Percentiles rank a stretch among this genome's conserved stretches.
Conservation (phyloP, 495 filamentous ascomycete genomes). For the Penicillium maclennaniae region DNA sequence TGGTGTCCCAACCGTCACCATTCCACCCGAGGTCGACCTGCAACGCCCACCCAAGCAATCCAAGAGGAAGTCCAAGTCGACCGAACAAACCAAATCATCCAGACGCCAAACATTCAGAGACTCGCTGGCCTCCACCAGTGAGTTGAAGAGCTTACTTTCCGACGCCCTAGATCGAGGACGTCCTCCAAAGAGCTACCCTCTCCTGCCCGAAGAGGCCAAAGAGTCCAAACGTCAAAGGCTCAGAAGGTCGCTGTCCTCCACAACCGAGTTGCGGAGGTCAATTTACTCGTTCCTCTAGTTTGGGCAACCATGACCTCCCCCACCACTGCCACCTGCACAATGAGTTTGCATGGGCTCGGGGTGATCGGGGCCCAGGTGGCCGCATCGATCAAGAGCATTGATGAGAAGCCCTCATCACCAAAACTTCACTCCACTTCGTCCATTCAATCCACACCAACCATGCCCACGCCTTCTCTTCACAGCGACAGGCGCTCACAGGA, state of each 20-base stretch:
- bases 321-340: conserved; percentile 1
- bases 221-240: conserved; percentile 7
- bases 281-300: conserved; percentile 14
- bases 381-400: conserved; percentile 24
- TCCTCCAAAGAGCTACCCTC: neutral
- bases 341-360: conserved; percentile 31
- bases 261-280: conserved; percentile 4
- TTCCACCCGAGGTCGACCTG: conserved; percentile 15
- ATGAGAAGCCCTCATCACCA: conserved; percentile 19
- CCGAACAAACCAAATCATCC: conserved; percentile 1
- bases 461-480: conserved; percentile 5
- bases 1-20: conserved; percentile 17
- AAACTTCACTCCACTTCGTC: conserved; percentile 13
- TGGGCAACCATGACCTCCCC: neutral
- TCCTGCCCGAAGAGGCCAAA: neutral
- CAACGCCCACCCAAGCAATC: conserved; percentile 1
- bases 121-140: conserved; percentile 6
- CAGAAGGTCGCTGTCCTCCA: conserved; percentile 11
- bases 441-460: conserved; percentile 12
- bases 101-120: conserved; percentile 9
- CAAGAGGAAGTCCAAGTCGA: neutral
- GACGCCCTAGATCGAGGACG: conserved; percentile 13
- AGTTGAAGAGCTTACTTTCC: conserved; percentile 7
- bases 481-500: conserved; percentile 20
- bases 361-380: conserved; percentile 33